Percentiles rank a stretch among this genome's conserved stretches.
Conservation (phyloP, 257 asterid species). For the Apocynum venetum region DNA sequence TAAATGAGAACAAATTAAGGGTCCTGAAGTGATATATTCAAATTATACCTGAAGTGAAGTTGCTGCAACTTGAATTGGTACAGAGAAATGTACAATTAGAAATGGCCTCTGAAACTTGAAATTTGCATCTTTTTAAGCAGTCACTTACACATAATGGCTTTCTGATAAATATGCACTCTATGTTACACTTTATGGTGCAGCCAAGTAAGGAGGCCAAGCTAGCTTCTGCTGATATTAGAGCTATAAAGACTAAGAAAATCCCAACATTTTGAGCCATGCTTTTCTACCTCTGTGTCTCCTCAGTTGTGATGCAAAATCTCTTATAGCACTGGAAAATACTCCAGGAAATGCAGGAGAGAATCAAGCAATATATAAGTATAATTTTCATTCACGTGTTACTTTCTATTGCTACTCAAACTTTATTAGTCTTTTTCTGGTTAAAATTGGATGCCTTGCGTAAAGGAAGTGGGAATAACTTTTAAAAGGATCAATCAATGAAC, state of each 20-base stretch:
- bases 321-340: too few species aligned
- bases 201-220: not conserved
- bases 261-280: not conserved
- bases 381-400: not conserved
- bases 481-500: not conserved
- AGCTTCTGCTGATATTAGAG: not conserved
- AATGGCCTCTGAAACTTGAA: not conserved
- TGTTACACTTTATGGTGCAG: not conserved
- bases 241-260: not conserved
- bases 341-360: not conserved
- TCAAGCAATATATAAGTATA: not conserved
- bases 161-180: not conserved
- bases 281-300: too few species aligned
- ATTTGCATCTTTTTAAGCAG: not conserved
- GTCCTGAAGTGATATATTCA: too few species aligned
- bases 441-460: not conserved
- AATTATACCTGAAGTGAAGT: not conserved
- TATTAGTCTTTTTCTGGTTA: too few species aligned
- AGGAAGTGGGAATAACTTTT: not conserved
- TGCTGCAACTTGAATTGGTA: not conserved
- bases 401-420: not conserved
- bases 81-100: not conserved
- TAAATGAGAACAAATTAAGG: not conserved
- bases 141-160: not conserved
- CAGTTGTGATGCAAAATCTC: too few species aligned